Percentiles rank a stretch among this genome's conserved stretches.
These are phyloP conservation scores for Rosa multiflora DNA, from an alignment of 306 rosid genomes.

Conservation along the genomic window DNA sequence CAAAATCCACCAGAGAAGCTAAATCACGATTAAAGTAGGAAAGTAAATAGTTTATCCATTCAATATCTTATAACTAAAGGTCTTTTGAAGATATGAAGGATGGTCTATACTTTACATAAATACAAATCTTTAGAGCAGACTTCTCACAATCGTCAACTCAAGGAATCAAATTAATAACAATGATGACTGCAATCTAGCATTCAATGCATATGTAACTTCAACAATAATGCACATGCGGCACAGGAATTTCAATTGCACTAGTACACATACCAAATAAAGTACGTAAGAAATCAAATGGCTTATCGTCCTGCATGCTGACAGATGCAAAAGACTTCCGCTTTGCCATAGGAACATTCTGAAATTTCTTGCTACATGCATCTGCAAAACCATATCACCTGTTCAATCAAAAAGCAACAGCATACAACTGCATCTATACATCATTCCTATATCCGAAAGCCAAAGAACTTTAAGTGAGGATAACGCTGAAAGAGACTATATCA, in stretches of 20 bases:
- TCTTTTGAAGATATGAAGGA: not conserved
- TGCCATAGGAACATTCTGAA: constrained; percentile 33
- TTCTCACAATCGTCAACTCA: not conserved
- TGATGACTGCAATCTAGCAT: constrained; percentile 11
- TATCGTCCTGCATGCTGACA: constrained; percentile 59
- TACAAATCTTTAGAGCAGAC: not conserved
- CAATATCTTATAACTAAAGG: not conserved
- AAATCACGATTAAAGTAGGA: constrained; percentile 25
- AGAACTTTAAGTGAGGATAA: not conserved
- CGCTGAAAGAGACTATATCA: not conserved
- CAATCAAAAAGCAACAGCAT: constrained; percentile 30
- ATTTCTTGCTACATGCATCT: constrained; percentile 53
- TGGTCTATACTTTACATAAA: not conserved
- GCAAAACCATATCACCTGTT: constrained; percentile 45
- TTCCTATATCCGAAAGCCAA: not conserved
- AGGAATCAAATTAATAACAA: not conserved
- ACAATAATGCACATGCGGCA: no score
- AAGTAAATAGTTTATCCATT: not conserved
- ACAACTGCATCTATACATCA: not conserved
- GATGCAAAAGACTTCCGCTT: constrained; percentile 71
- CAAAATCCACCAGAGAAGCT: constrained; percentile 40
- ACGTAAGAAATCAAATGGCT: constrained; percentile 82
- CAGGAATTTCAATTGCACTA: not conserved
- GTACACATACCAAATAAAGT: constrained; percentile 64
- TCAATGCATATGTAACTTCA: not conserved